Conservation (phyloP, 176 grass and related monocot species). For the Lolium rigidum region DNA sequence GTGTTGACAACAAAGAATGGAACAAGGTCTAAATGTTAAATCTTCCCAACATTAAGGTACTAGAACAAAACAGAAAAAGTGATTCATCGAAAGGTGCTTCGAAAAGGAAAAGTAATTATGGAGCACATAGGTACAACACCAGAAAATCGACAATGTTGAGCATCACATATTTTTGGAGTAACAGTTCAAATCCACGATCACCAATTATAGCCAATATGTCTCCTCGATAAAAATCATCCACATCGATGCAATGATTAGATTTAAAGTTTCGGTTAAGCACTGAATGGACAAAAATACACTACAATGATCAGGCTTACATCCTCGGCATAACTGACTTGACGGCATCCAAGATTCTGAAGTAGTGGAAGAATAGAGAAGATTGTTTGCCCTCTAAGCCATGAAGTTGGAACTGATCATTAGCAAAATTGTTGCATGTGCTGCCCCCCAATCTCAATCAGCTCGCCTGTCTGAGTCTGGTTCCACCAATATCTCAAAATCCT, state of each 20-base stretch:
- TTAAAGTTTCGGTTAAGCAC: background rate
- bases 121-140: no score
- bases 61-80: no score
- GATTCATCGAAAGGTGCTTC: no score
- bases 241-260: background rate
- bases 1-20: no score
- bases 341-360: slow-evolving; percentile 59
- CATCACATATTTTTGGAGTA: no score
- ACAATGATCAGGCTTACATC: background rate
- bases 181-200: no score
- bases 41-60: no score
- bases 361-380: slow-evolving; percentile 71
- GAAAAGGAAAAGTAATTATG: no score
- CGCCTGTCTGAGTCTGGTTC: slow-evolving; percentile 68
- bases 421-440: slow-evolving; percentile 78
- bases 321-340: slow-evolving; percentile 61
- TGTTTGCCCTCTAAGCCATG: slow-evolving; percentile 75
- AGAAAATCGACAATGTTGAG: no score
- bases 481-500: slow-evolving; percentile 69
- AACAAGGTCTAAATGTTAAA: no score
- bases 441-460: slow-evolving; percentile 68
- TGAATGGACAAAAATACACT: background rate
- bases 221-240: background rate
- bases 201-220: background rate
- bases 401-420: slow-evolving; percentile 57